Evolutionary conservation across 192 early-diverging fungal species (phyloP).

Genomic region (Pilaira anomala): DNA sequence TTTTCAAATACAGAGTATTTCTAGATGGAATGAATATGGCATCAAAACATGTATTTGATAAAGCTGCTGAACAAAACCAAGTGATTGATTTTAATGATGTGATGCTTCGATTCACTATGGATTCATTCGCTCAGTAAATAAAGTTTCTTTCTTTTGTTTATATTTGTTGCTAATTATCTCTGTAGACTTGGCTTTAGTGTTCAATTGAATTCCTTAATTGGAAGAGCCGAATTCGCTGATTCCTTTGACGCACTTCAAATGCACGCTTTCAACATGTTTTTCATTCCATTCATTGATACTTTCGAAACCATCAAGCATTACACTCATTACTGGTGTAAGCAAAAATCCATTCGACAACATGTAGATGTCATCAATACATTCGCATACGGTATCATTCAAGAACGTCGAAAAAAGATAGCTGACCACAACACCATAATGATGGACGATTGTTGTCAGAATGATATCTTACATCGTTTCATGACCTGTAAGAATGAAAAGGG

Average conservation of each 20-base stretch:
- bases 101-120: constrained; percentile 44
- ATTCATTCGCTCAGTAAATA: constrained; percentile 42
- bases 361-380: constrained; percentile 19
- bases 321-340: constrained; percentile 9
- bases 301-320: neutral
- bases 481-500: constrained; percentile 12
- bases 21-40: constrained; percentile 21
- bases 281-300: constrained; percentile 6
- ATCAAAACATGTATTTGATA: constrained; percentile 16
- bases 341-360: constrained; percentile 11
- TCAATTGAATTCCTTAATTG: constrained; percentile 39
- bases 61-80: constrained; percentile 21
- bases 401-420: constrained; percentile 18
- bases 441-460: neutral
- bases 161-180: neutral
- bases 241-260: constrained; percentile 48
- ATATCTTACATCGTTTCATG: constrained; percentile 32
- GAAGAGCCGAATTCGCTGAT: constrained; percentile 39
- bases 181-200: constrained; percentile 39
- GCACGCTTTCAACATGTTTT: constrained; percentile 17
- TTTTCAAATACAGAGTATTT: constrained; percentile 18
- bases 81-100: constrained; percentile 41
- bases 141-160: neutral
- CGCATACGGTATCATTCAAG: constrained; percentile 18
- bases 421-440: neutral